phyloP scores from a whole-genome alignment of 495 filamentous ascomycete genomes.

The Aspergillus egyptiacus region DNA sequence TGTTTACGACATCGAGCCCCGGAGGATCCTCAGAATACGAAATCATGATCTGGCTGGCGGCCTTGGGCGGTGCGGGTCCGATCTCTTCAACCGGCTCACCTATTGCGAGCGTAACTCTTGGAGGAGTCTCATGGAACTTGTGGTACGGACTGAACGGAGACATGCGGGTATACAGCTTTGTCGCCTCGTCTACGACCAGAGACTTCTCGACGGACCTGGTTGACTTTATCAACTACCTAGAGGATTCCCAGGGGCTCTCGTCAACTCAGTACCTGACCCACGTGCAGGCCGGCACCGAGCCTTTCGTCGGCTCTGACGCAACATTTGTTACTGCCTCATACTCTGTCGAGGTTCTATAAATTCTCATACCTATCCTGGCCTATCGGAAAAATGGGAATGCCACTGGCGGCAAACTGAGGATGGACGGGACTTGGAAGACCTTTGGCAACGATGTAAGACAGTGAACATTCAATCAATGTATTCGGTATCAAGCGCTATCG shows the following conservation, averaged over 20 bases:
- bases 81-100: slow-evolving; percentile 53
- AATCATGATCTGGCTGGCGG: slow-evolving; percentile 67
- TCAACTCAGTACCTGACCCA: slow-evolving; percentile 49
- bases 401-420: background rate
- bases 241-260: slow-evolving; percentile 41
- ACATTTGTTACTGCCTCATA: slow-evolving; percentile 35
- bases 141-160: slow-evolving; percentile 51
- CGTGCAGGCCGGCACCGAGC: slow-evolving; percentile 54
- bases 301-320: slow-evolving; percentile 42
- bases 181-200: slow-evolving; percentile 41
- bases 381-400: background rate
- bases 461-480: background rate
- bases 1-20: slow-evolving; percentile 50
- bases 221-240: slow-evolving; percentile 54
- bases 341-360: slow-evolving; percentile 37
- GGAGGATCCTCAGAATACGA: slow-evolving; percentile 50
- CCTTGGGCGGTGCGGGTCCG: slow-evolving; percentile 55
- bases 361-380: background rate
- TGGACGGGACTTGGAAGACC: background rate
- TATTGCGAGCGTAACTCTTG: slow-evolving; percentile 49
- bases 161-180: slow-evolving; percentile 57
- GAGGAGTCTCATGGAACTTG: slow-evolving; percentile 46
- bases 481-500: background rate
- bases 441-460: background rate
- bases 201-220: slow-evolving; percentile 52